Evolutionary conservation across 495 filamentous ascomycete genomes (phyloP), one percentile per base, ranked within the genome.

Genomic region (Ascodesmis nigricans): DNA sequence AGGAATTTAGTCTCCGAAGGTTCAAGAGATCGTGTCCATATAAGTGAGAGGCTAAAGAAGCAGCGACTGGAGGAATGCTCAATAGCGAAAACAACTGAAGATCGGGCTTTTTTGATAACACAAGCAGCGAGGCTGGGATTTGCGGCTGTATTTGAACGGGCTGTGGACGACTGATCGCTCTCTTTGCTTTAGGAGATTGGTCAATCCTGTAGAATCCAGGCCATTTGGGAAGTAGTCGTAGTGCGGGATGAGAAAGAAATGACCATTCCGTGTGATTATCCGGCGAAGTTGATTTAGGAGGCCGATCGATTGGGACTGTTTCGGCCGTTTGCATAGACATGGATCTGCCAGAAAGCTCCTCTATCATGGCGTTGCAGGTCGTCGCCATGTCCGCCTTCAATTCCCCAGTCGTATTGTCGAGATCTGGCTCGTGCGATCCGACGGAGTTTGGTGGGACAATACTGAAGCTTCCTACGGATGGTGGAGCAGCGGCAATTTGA

Each of bases 21-120:
- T 25, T 26, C 2, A 25, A 23, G 11, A 36, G 33, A 17, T 36
- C 33, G 22, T 27, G 33, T 2, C 33, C 33, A 23, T 36, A 36
- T 8, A 36, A 23, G 22, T 27, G 5, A 8, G 33, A 26, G 6
- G 33, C 33, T 3, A 36, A 6, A 7, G 20, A 25, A 1, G 33
- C 15, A n/a, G 33, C 33, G n/a, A 36, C 18, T 7, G 33, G 33
- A 8, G 20, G 33, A 7, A 26, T 36, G 8, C 15, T 11, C 2
- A 36, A 17, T 3, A 36, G 33, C 7, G 13, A 5, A 2, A 27
- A n/a, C 2, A 36, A 16, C 11, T 25, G 9, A 10, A 26, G 33
- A 11, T 25, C 23, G 6, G 23, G 23, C 23, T 6, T 25, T 11
- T 6, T 11, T 6, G 11, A 25, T 6, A 6, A 11, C 6, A 6